Conservation (phyloP, 1,284 basidiomycete genomes). For the Microbotryomycetes sp. region DNA sequence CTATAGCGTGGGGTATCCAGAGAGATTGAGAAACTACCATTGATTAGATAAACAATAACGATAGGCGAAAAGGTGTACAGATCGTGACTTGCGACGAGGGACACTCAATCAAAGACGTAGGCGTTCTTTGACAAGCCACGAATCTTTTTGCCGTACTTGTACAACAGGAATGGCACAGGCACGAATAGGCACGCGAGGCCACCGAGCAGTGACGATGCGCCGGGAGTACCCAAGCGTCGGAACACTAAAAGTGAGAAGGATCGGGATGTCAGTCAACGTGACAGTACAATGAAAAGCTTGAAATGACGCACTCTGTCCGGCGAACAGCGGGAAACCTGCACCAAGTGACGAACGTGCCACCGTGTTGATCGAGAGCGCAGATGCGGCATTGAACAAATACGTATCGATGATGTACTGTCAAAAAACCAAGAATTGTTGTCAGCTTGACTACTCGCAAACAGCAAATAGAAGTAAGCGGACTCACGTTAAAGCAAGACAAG, state of each 20-base stretch:
- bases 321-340: constrained; percentile 36
- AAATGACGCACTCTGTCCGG: constrained; percentile 3
- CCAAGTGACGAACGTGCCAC: constrained; percentile 47
- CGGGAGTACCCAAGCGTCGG: constrained; percentile 44
- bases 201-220: constrained; percentile 44
- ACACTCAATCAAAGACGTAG: constrained; percentile 4
- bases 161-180: constrained; percentile 44
- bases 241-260: constrained; percentile 43
- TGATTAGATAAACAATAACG: background rate
- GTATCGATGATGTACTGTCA: constrained; percentile 13
- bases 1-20: background rate
- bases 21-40: background rate
- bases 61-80: background rate
- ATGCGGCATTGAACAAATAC: constrained; percentile 43
- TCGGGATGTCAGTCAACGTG: background rate
- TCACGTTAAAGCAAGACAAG: constrained; percentile 37
- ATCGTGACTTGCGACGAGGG: background rate
- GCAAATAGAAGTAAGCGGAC: background rate
- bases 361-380: constrained; percentile 48
- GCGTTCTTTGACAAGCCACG: constrained; percentile 43
- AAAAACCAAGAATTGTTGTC: background rate
- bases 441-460: background rate
- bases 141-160: constrained; percentile 45
- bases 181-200: constrained; percentile 40
- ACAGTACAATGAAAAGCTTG: background rate